These are phyloP conservation scores for Gloeopeniophorella convolvens DNA, from an alignment of 768 basidiomycete species.

Conservation along the genomic window DNA sequence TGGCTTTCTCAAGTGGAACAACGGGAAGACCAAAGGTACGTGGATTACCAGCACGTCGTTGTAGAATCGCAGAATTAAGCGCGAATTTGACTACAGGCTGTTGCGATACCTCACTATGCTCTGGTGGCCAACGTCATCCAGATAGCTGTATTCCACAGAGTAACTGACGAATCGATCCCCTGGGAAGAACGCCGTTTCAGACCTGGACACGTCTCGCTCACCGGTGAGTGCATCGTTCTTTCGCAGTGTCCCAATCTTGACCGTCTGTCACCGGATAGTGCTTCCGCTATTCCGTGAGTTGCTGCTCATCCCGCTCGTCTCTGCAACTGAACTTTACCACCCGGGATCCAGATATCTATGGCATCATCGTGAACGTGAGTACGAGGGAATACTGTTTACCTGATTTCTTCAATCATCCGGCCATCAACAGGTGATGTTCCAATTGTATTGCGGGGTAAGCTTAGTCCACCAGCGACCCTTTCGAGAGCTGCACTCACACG, in stretches of 20 bases:
- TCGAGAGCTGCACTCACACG: not conserved
- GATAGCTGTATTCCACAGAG: conserved; percentile 12
- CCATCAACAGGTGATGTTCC: conserved; percentile 22
- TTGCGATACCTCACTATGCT: conserved; percentile 53
- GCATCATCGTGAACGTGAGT: conserved; percentile 22
- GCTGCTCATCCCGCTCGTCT: not conserved
- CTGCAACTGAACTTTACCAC: not conserved
- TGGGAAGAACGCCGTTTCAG: conserved; percentile 36
- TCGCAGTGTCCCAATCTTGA: too few species aligned
- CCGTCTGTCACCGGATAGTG: conserved; percentile 19
- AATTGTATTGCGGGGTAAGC: conserved; percentile 24
- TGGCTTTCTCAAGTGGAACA: conserved; percentile 70
- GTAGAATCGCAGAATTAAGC: too few species aligned
- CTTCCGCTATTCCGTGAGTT: conserved; percentile 25
- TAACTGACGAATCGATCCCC: conserved; percentile 29
- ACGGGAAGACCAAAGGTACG: conserved; percentile 47
- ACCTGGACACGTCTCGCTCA: conserved; percentile 52
- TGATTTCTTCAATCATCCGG: not conserved
- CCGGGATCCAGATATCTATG: conserved; percentile 39
- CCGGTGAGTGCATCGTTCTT: too few species aligned
- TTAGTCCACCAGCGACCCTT: not conserved
- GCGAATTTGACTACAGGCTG: conserved; percentile 43
- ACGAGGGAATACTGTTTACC: too few species aligned
- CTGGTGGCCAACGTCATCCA: conserved; percentile 46
- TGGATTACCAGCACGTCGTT: conserved; percentile 23